phyloP scores from a whole-genome alignment of 139 green algal genomes.

The Tetradesmus obliquus region DNA sequence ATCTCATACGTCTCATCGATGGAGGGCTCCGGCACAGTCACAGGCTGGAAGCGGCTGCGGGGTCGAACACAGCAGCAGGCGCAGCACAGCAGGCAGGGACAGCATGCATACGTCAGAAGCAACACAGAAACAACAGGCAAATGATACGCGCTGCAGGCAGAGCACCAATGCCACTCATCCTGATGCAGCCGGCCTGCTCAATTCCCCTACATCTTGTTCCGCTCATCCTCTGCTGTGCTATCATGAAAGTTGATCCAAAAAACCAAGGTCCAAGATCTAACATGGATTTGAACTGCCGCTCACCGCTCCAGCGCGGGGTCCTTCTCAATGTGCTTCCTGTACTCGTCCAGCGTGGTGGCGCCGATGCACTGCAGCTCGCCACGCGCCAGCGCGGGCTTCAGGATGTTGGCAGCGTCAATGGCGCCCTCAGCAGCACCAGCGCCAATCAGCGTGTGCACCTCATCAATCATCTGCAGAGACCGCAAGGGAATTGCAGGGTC shows the following conservation, averaged over 20 bases:
- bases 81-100: not conserved
- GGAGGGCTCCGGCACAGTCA: conserved; percentile 93
- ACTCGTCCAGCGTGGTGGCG: conserved; percentile 99
- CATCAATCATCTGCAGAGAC: conserved; percentile 81
- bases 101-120: not conserved
- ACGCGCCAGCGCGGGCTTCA: conserved; percentile 98
- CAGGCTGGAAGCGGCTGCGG: conserved; percentile 87
- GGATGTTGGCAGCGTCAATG: conserved; percentile 99
- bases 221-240: not conserved
- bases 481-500: not conserved
- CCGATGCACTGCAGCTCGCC: conserved; percentile 99
- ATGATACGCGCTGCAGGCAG: not conserved
- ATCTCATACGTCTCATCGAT: conserved; percentile 99
- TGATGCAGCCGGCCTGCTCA: too few species aligned
- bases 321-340: conserved; percentile 99
- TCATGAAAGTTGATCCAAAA: too few species aligned
- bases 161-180: not conserved
- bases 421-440: conserved; percentile 98
- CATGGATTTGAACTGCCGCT: not conserved
- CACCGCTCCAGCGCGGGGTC: conserved; percentile 97
- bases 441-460: conserved; percentile 99
- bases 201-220: not conserved
- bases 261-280: too few species aligned
- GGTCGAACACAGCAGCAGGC: not conserved
- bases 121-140: not conserved